Evolutionary conservation across 495 filamentous ascomycete genomes (phyloP).

Genomic region (Polyplosphaeria fusca): DNA sequence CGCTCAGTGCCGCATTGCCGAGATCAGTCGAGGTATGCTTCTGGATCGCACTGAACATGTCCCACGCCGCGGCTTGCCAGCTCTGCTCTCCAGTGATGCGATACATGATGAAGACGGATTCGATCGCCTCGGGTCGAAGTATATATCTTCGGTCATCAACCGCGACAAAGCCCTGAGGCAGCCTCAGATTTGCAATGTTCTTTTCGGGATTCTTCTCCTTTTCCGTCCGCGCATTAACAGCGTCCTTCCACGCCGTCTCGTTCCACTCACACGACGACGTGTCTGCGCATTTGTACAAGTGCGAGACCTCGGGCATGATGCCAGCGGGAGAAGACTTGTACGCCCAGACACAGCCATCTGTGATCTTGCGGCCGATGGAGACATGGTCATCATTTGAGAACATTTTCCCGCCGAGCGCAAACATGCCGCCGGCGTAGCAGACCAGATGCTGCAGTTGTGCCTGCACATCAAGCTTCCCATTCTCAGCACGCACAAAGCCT

Average conservation of each 20-base stretch:
- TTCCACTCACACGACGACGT: conserved; percentile 55
- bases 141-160: conserved; percentile 63
- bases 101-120: conserved; percentile 68
- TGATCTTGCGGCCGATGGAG: conserved; percentile 53
- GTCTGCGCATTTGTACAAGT: conserved; percentile 48
- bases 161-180: conserved; percentile 59
- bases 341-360: conserved; percentile 61
- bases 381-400: conserved; percentile 57
- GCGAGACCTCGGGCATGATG: conserved; percentile 61
- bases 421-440: conserved; percentile 62
- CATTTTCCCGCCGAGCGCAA: conserved; percentile 59
- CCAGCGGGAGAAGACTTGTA: conserved; percentile 57
- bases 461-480: conserved; percentile 33
- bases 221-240: conserved; percentile 25
- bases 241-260: conserved; percentile 49
- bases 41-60: conserved; percentile 68
- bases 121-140: conserved; percentile 54
- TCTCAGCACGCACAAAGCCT: conserved; percentile 35
- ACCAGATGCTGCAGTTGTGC: conserved; percentile 54
- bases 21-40: conserved; percentile 58
- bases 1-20: conserved; percentile 59
- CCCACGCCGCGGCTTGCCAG: conserved; percentile 69
- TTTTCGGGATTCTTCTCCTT: conserved; percentile 41
- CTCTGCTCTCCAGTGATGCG: conserved; percentile 68
- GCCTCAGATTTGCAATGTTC: conserved; percentile 46